Evolutionary conservation across 176 grass and related monocot genomes (phyloP).

Genomic region (Avena eriantha): DNA sequence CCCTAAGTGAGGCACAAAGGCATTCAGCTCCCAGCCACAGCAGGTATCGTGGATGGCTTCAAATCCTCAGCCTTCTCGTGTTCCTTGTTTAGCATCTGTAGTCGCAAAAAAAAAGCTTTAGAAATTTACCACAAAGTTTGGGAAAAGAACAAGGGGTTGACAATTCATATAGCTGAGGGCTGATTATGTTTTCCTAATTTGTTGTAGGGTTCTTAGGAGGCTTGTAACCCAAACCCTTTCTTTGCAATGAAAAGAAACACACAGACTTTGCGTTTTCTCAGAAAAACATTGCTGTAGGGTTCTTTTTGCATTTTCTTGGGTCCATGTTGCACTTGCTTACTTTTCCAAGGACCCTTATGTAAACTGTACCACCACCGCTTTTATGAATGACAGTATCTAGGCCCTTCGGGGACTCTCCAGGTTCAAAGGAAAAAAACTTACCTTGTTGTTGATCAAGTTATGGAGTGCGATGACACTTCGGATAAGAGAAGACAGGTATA

Average conservation of each 20-base stretch:
- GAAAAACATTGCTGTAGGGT: no score
- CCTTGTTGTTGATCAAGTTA: constrained; percentile 99
- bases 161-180: not conserved
- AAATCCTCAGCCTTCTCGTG: constrained; percentile 92
- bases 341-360: no score
- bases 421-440: constrained; percentile 5
- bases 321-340: no score
- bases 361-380: no score
- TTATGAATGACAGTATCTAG: no score
- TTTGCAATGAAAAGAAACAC: no score
- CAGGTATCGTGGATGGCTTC: constrained; percentile 52
- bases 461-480: constrained; percentile 95
- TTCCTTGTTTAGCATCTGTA: constrained; percentile 95
- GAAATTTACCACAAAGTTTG: not conserved
- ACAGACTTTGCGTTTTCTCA: no score
- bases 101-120: not conserved
- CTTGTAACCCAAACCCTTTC: no score
- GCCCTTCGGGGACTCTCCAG: no score
- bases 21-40: constrained; percentile 59
- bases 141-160: not conserved
- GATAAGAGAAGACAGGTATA: constrained; percentile 94
- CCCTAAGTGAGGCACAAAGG: not conserved
- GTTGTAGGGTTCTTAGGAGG: no score
- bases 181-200: no score
- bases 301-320: no score